Conservation (phyloP, 1,284 basidiomycete genomes). For the Veloporphyrellus conicus region DNA sequence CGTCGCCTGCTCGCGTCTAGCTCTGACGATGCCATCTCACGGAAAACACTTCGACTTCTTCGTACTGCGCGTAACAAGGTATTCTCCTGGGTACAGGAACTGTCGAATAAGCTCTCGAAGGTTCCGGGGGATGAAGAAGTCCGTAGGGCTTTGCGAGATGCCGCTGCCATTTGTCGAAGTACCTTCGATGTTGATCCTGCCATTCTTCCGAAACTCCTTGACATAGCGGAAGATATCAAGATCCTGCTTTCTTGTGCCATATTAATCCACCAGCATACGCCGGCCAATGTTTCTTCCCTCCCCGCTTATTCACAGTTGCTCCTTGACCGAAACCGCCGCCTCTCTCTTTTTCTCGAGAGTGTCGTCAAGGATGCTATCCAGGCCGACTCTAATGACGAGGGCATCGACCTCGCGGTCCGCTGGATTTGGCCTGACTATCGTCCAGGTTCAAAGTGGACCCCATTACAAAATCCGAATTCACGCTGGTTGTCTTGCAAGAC, state of each 20-base stretch:
- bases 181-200: constrained; percentile 38
- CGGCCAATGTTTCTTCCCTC: constrained; percentile 3
- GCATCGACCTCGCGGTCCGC: constrained; percentile 35
- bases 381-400: constrained; percentile 3
- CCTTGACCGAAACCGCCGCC: constrained; percentile 27
- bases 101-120: constrained; percentile 24
- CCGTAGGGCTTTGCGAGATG: constrained; percentile 31
- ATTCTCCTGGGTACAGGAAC: constrained; percentile 36
- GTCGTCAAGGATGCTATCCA: constrained; percentile 3
- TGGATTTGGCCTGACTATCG: constrained; percentile 38
- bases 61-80: constrained; percentile 30
- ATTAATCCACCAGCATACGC: constrained; percentile 32
- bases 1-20: constrained; percentile 35
- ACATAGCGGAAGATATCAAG: constrained; percentile 26
- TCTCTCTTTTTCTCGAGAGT: constrained; percentile 31
- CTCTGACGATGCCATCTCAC: constrained; percentile 1
- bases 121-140: constrained; percentile 22
- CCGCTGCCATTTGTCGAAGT: constrained; percentile 38
- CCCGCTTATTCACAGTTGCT: constrained; percentile 10
- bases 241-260: constrained; percentile 37
- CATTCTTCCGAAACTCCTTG: constrained; percentile 18
- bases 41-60: constrained; percentile 25
- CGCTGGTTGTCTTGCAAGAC: constrained; percentile 38
- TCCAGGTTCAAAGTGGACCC: constrained; percentile 32
- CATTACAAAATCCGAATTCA: constrained; percentile 24